Base-by-base conservation (phyloP, 352 stramenopile species). In the Blastocystis sp. region DNA sequence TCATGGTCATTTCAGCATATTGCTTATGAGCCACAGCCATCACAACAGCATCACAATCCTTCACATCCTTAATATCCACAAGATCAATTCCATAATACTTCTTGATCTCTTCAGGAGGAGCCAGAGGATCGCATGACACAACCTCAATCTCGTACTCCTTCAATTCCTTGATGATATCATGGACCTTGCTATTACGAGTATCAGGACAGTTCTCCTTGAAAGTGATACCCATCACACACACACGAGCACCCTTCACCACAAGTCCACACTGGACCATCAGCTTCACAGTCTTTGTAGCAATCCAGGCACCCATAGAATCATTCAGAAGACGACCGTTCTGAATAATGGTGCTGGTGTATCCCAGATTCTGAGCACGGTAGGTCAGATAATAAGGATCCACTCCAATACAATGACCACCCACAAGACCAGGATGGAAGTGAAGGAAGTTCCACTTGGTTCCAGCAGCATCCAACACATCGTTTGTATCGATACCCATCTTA, bases 171-270 rank as follows among this genome's bases (percentile, higher is more conserved):
- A 83, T 83, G 39, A 83, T 80, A 21, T 80, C 67, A 21, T 67
- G 32, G 2, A 80, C 67, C 56, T 80, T 80, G 14, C 46, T 67
- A 39, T 80, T 80, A 21, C 67, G 67, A n/a, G 56, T 59, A 80
- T 80, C 67, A 39, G 27, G 37, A 43, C 67, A 80, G 67, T 80
- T 80, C 67, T 80, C 67, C 56, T 80, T 80, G 67, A 80, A 80
- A 5, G 67, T 80, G 14, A 80, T 39, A 5, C 67, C 67, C 32
- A 80, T 39, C 29, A 80, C 67, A 9, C 51, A 51, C 27, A 80
- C 67, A 29, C 56, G 51, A 9, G 67, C 12, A 19, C 67, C 67
- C 27, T 59, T 57, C 46, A 80, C 56, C 67, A 67, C 46, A 5
- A 80, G 27, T 19, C 67, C 67, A 4, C 29, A 39, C 37, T 67